Conservation (phyloP, 1,284 basidiomycete species). For the Ustilago lituana region DNA sequence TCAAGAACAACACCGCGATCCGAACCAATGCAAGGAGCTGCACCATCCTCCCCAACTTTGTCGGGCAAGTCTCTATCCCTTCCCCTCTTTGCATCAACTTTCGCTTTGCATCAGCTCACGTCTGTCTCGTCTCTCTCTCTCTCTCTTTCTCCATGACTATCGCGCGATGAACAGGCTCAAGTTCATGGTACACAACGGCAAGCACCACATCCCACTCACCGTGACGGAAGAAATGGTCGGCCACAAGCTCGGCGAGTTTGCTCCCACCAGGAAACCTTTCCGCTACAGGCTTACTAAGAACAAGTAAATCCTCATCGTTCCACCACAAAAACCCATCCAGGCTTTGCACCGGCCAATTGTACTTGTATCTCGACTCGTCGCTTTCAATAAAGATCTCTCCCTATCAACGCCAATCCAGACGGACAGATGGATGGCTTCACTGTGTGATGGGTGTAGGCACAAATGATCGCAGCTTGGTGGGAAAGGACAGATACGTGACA, state of each 20-base stretch:
- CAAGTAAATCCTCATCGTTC: conserved; percentile 30
- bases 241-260: conserved; percentile 95
- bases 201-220: conserved; percentile 83
- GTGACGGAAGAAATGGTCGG: conserved; percentile 98
- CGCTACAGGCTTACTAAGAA: conserved; percentile 62
- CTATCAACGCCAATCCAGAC: too few relatives aligned
- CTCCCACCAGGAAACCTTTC: conserved; percentile 79
- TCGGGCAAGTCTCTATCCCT: conserved; percentile 50
- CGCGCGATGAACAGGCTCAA: conserved; percentile 70
- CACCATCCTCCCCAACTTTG: conserved; percentile 81
- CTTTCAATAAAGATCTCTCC: too few relatives aligned
- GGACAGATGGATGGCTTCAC: too few relatives aligned
- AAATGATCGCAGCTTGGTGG: too few relatives aligned
- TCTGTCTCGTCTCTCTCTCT: background rate
- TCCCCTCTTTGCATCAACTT: background rate
- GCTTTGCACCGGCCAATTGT: conserved; percentile 22
- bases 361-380: conserved; percentile 36
- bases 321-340: too few relatives aligned
- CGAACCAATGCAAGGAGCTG: conserved; percentile 88
- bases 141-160: background rate
- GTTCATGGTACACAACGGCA: conserved; percentile 94
- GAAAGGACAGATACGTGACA: too few relatives aligned
- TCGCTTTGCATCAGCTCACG: background rate
- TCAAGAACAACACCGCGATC: conserved; percentile 84
- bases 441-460: too few relatives aligned